Base-by-base conservation (phyloP, 176 grass and related monocot genomes). In the Stipa capillata region DNA sequence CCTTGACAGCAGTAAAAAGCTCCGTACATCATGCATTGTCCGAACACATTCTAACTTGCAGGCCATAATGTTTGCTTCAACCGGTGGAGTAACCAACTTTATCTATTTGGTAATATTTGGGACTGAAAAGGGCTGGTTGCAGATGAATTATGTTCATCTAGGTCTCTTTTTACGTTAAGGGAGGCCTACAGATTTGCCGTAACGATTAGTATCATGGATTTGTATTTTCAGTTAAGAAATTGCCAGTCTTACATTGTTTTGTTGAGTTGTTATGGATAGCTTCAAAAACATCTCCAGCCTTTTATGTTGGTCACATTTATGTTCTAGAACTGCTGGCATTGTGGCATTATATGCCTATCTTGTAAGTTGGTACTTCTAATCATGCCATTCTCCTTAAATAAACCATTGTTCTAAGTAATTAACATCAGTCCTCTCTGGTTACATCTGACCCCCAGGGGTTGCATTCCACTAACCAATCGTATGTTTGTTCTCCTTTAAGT, bases 71-170 rank as follows among this genome's bases (percentile, higher is more conserved):
- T 50, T 49, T 84, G 34, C 50, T 73, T 58, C 33, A 82, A 68
- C 59, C 59, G n/a, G 29, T 15, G 31, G 47, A 79, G 33, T 61
- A 57, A 23, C 33, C 17, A 67, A 59, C n/a, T n/a, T 23, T 37
- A 67, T 76, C 37, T 62, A 79, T 27, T 20, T 74, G 39, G n/a
- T 69, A 66, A 48, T 80, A 47, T 44, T 86, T 80, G 69, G 48
- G 58, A 17, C 37, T 69, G 24, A 41, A 80, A 45, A 81, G 12
- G 45, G 25, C 16, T 74, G 59, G 20, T 27, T 24, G 39, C 23
- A 4, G 40, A 76, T 81, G 50, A 42, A 50, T 33, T 41, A 45
- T 86, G 49, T 51, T 75, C 17, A 49, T 81, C n/a, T 49, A 37
- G n/a, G 18, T 24, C 23, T 18, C 14, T 29, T 54, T 67, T 58